These are phyloP conservation scores for Marasmius fiardii DNA, from an alignment of 1,284 basidiomycete species.

Conservation along the genomic window DNA sequence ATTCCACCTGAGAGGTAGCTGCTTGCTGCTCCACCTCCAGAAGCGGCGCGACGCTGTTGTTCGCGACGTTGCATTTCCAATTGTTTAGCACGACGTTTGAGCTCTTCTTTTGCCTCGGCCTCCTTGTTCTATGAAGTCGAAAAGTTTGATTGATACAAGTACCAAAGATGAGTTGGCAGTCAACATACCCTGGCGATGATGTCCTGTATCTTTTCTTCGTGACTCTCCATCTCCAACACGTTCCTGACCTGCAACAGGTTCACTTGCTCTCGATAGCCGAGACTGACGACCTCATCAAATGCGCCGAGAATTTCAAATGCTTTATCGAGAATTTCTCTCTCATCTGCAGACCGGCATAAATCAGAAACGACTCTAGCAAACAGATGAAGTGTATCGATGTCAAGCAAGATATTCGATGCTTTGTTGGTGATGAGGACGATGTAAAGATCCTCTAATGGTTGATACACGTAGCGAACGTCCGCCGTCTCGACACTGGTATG, in stretches of 20 bases:
- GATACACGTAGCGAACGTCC: constrained; percentile 97
- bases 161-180: not conserved
- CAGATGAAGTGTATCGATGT: constrained; percentile 95
- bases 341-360: constrained; percentile 83
- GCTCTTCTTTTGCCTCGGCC: constrained; percentile 98
- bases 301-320: constrained; percentile 95
- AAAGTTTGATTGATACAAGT: not conserved
- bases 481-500: constrained; percentile 94
- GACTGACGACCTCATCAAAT: constrained; percentile 94
- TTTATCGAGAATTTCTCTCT: constrained; percentile 88
- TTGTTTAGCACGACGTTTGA: constrained; percentile 97
- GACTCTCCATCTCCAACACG: constrained; percentile 97
- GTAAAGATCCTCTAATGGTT: constrained; percentile 97
- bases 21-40: constrained; percentile 44
- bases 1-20: constrained; percentile 63
- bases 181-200: constrained; percentile 87
- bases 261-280: constrained; percentile 94
- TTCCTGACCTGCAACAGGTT: constrained; percentile 90
- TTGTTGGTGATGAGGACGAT: constrained; percentile 98
- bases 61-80: constrained; percentile 97
- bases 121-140: constrained; percentile 81
- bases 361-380: constrained; percentile 94
- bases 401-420: constrained; percentile 96
- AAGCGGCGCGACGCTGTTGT: constrained; percentile 74
- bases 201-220: constrained; percentile 99